Conservation (phyloP, 768 basidiomycete genomes). For the Mycena polygramma region DNA sequence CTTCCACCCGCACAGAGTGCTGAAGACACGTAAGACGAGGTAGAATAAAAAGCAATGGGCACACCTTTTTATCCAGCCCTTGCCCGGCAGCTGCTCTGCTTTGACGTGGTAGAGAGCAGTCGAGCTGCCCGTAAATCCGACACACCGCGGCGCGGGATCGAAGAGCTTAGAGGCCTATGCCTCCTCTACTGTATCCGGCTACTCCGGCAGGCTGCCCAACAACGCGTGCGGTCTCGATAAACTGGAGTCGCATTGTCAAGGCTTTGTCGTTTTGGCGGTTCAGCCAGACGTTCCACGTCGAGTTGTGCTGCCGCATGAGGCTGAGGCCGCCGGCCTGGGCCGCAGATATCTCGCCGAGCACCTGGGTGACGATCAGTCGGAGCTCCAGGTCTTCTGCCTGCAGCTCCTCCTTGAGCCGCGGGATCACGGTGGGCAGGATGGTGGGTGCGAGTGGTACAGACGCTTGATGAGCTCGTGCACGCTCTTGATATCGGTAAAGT, state of each 20-base stretch:
- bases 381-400: slow-evolving; percentile 79
- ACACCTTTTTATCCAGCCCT: slow-evolving; percentile 88
- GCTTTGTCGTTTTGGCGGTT: slow-evolving; percentile 83
- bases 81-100: slow-evolving; percentile 75
- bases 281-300: slow-evolving; percentile 90
- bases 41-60: slow-evolving; percentile 31
- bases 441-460: slow-evolving; percentile 81
- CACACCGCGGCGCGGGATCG: slow-evolving; percentile 90
- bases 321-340: slow-evolving; percentile 76
- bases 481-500: slow-evolving; percentile 75
- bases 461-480: slow-evolving; percentile 91
- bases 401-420: slow-evolving; percentile 92
- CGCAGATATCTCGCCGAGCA: slow-evolving; percentile 91
- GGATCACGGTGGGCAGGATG: slow-evolving; percentile 90
- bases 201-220: slow-evolving; percentile 74
- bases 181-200: slow-evolving; percentile 78
- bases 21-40: slow-evolving; percentile 39
- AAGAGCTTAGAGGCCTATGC: slow-evolving; percentile 73
- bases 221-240: slow-evolving; percentile 80
- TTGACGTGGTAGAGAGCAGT: slow-evolving; percentile 88
- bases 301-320: slow-evolving; percentile 82
- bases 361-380: slow-evolving; percentile 85
- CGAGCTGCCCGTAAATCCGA: slow-evolving; percentile 83
- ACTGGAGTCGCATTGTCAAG: slow-evolving; percentile 77
- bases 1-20: slow-evolving; percentile 78